Percentiles rank a stretch among this genome's conserved stretches.
Evolutionary conservation across 2,329 filamentous ascomycete genomes (phyloP).

Genomic region (Niveomyces coronatus): DNA sequence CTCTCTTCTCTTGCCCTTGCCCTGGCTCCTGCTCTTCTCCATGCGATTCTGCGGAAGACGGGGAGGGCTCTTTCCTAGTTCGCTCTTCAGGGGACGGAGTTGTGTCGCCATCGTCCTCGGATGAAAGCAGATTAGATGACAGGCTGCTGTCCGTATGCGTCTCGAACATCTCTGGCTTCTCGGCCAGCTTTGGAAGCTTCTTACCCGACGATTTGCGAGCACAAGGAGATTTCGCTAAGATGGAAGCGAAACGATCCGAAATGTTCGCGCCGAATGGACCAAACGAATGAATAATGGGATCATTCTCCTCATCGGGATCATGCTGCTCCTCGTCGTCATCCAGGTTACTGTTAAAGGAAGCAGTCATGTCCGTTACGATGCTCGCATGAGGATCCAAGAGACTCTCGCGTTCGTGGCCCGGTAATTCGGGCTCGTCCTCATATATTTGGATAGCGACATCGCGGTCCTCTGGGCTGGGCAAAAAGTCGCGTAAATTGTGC

Average conservation of each 20-base stretch:
- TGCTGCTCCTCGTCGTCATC: constrained; percentile 50
- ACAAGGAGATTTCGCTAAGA: constrained; percentile 59
- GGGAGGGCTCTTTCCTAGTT: not conserved
- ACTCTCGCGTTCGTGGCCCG: constrained; percentile 18
- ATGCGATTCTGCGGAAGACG: not conserved
- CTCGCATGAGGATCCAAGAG: constrained; percentile 27
- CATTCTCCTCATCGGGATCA: constrained; percentile 86
- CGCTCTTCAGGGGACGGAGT: constrained; percentile 2
- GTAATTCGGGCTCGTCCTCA: constrained; percentile 50
- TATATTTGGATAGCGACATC: constrained; percentile 55
- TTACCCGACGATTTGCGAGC: constrained; percentile 17
- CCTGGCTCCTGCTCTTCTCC: not conserved
- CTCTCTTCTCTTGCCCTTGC: not conserved
- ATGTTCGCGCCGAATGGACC: constrained; percentile 82
- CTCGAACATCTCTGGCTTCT: constrained; percentile 9
- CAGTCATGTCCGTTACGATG: constrained; percentile 40
- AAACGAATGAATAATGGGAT: constrained; percentile 85
- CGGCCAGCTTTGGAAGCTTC: not conserved
- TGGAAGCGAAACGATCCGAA: constrained; percentile 69
- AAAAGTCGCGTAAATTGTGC: constrained; percentile 33
- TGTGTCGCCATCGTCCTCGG: constrained; percentile 4
- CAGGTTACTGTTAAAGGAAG: constrained; percentile 47
- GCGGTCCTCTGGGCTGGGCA: constrained; percentile 26
- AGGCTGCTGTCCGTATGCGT: constrained; percentile 8
- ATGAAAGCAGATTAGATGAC: constrained; percentile 9